Evolutionary conservation across 2,329 filamentous ascomycete species (phyloP).

Genomic region (Drechmeria coniospora): DNA sequence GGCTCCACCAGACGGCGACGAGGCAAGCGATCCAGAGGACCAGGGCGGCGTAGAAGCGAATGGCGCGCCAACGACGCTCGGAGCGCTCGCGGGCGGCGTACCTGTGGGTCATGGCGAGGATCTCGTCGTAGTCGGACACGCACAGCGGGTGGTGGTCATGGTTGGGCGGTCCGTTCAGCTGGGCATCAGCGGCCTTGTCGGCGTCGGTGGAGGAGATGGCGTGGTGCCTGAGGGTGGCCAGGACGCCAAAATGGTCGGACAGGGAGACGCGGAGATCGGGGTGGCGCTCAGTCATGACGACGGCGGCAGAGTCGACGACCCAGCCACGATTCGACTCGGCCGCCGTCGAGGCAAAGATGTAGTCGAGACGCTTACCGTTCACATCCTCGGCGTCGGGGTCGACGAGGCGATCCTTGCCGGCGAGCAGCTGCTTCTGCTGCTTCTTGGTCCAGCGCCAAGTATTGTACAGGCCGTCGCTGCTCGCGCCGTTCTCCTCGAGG

Average conservation of each 20-base stretch:
- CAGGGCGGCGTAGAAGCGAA: constrained; percentile 58
- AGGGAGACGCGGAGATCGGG: constrained; percentile 70
- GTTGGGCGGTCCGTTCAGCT: constrained; percentile 14
- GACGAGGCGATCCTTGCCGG: constrained; percentile 40
- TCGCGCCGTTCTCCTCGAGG: constrained; percentile 65
- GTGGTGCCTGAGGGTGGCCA: constrained; percentile 52
- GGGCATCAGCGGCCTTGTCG: constrained; percentile 12
- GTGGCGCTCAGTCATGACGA: constrained; percentile 72
- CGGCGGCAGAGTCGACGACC: constrained; percentile 53
- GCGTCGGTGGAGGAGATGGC: constrained; percentile 10
- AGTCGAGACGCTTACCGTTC: constrained; percentile 77
- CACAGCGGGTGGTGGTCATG: constrained; percentile 8
- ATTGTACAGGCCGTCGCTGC: constrained; percentile 74
- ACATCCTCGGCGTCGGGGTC: constrained; percentile 53
- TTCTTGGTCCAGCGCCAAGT: constrained; percentile 81
- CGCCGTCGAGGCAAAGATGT: constrained; percentile 66
- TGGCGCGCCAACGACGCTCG: constrained; percentile 56
- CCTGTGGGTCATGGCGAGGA: constrained; percentile 51
- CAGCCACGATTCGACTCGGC: constrained; percentile 30
- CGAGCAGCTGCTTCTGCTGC: constrained; percentile 50
- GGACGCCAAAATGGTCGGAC: constrained; percentile 89
- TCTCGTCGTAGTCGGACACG: constrained; percentile 37
- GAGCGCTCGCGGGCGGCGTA: constrained; percentile 57
- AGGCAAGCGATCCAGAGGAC: constrained; percentile 57
- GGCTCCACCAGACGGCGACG: constrained; percentile 75